Evolutionary conservation across 306 rosid genomes (phyloP).

Genomic region (Cucumis sativus): DNA sequence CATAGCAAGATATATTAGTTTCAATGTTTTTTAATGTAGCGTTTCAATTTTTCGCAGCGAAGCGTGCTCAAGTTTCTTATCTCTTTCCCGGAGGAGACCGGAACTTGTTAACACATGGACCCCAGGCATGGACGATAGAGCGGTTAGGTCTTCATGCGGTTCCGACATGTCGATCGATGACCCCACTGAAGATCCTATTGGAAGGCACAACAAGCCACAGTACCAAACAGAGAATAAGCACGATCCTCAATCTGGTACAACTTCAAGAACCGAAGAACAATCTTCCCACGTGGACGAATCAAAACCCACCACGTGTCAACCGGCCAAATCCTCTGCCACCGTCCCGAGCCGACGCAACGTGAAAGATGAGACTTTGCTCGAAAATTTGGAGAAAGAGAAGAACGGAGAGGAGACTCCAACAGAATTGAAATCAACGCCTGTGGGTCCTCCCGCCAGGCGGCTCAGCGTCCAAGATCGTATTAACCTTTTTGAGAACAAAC

Average conservation of each 20-base stretch:
- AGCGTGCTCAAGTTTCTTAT: slow-evolving; percentile 50
- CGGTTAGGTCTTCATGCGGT: slow-evolving; percentile 56
- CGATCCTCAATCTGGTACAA: slow-evolving; percentile 1
- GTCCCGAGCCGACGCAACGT: slow-evolving; percentile 15
- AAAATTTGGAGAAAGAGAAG: slow-evolving; percentile 16
- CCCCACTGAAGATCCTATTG: slow-evolving; percentile 38
- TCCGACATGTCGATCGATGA: slow-evolving; percentile 97
- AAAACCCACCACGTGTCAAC: slow-evolving; percentile 43
- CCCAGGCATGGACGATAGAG: slow-evolving; percentile 40
- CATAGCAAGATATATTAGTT: not conserved
- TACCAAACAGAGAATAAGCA: slow-evolving; percentile 12
- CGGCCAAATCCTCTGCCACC: slow-evolving; percentile 22
- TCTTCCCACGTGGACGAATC: slow-evolving; percentile 14
- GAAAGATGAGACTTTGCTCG: slow-evolving; percentile 21
- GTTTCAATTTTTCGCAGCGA: slow-evolving; percentile 39
- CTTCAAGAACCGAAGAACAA: slow-evolving; percentile 5
- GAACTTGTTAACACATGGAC: slow-evolving; percentile 48
- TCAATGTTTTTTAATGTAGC: not conserved
- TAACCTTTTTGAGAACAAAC: slow-evolving; percentile 89
- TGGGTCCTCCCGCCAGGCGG: slow-evolving; percentile 46
- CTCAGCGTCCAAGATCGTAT: slow-evolving; percentile 96
- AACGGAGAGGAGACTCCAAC: slow-evolving; percentile 16
- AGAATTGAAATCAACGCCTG: slow-evolving; percentile 17
- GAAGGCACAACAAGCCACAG: slow-evolving; percentile 16
- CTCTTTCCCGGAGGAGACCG: slow-evolving; percentile 56